Evolutionary conservation across 2,329 filamentous ascomycete genomes (phyloP), one percentile per base, ranked within the genome.

Genomic region (Zelopaecilomyces penicillatus): DNA sequence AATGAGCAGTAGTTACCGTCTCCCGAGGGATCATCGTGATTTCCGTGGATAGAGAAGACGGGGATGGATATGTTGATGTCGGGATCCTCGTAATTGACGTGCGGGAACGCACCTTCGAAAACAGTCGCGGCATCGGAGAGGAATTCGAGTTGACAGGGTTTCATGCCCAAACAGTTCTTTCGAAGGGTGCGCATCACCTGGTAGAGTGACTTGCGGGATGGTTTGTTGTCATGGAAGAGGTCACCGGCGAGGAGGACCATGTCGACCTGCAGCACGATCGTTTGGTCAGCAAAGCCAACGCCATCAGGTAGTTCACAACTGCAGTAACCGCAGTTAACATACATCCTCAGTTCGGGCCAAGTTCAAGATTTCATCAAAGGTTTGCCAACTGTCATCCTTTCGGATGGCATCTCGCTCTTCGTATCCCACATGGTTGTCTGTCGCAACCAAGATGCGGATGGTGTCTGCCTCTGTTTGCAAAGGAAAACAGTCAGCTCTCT

Each of bases 11-110:
- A 83, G 61, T 95, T 87, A 8, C 90, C 93, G 57, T 96, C 90
- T 7, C 93, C 93, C n/a, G 90, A 94, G 0, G 93, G 93, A 60
- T 98, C 93, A 59, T 98, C 93, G 61, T 98, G 93, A 58, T 98
- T 98, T 38, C 93, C 93, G 57, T 98, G 94, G 35, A 98, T 98
- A 1, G 91, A 95, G 61, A 98, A 98, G 29, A 98, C 89, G 0
- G 93, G 93, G 45, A 97, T 96, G 1, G 90, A 87, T 49, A 98
- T 81, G 57, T 98, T 98, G 65, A 98, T 96, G 56, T 98, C 88
- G 27, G 87, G 81, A 57, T 98, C 93, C 65, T 97, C 89, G 65
- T 98, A 98, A 65, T 98, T 98, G 65, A 95, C 91, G 62, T 96
- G 86, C 41, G 88, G 83, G 60, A 96, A 95, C 0, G 88, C 83